A percentile compares a stretch with the other conserved stretches of the same genome.
These are phyloP conservation scores for Chrysoporthe austroafricana DNA, from an alignment of 2,329 filamentous ascomycete species.

Conservation along the genomic window DNA sequence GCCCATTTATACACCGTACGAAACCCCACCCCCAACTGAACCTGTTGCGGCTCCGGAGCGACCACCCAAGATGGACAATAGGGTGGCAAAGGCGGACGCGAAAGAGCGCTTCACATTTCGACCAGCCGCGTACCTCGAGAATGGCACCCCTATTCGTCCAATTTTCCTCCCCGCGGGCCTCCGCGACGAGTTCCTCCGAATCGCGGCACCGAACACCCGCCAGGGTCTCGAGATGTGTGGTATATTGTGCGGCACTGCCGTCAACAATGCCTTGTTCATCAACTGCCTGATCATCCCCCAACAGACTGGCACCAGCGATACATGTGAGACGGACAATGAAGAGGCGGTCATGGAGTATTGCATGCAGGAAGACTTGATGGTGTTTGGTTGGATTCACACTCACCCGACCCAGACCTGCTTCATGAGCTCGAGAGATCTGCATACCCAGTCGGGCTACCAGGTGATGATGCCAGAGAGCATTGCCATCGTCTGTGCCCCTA, in stretches of 20 bases:
- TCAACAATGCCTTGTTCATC: constrained; percentile 93
- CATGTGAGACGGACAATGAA: constrained; percentile 92
- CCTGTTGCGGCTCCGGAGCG: constrained; percentile 17
- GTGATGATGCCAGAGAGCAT: constrained; percentile 96
- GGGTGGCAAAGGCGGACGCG: constrained; percentile 34
- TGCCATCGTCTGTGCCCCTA: constrained; percentile 93
- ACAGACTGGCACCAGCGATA: constrained; percentile 87
- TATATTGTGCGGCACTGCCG: constrained; percentile 86
- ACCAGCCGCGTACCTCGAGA: constrained; percentile 86
- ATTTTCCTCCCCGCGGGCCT: constrained; percentile 83
- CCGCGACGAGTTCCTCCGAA: constrained; percentile 72
- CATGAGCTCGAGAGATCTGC: constrained; percentile 91
- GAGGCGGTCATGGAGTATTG: constrained; percentile 86
- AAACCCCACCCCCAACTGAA: constrained; percentile 13
- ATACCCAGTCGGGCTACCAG: constrained; percentile 94
- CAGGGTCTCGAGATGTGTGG: constrained; percentile 92
- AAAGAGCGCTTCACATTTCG: constrained; percentile 75
- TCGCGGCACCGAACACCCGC: constrained; percentile 77
- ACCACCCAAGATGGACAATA: constrained; percentile 41
- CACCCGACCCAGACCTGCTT: constrained; percentile 97
- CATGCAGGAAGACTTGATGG: constrained; percentile 78
- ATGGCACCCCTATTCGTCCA: constrained; percentile 82
- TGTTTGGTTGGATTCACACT: constrained; percentile 97
- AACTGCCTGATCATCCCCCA: constrained; percentile 87
- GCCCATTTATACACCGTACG: constrained; percentile 24